These are phyloP conservation scores for Pharnaceum exiguum DNA, from an alignment of 148 eudicot genomes.

Conservation along the genomic window DNA sequence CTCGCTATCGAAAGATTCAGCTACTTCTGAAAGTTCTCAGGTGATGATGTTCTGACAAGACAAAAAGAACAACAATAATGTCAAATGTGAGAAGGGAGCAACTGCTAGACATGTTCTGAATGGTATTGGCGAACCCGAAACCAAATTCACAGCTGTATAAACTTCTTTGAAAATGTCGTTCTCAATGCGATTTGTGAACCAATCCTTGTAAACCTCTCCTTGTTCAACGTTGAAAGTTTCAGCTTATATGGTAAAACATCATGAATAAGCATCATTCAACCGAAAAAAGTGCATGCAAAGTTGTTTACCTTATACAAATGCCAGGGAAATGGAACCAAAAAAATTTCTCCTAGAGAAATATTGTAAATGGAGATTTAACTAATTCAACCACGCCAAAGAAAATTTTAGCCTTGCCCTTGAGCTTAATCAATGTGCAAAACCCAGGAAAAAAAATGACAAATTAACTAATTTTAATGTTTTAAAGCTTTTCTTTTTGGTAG, in stretches of 20 bases:
- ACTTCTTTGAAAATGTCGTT: neutral
- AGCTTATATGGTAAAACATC: too few relatives aligned
- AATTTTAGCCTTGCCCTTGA: neutral
- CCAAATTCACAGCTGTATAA: slow-evolving; percentile 13
- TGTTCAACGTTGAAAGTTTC: too few relatives aligned
- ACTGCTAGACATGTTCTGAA: slow-evolving; percentile 17
- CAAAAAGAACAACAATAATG: neutral
- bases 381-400: neutral
- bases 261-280: too few relatives aligned
- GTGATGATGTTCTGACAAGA: neutral
- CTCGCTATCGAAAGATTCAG: neutral
- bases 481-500: neutral
- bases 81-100: neutral
- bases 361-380: neutral
- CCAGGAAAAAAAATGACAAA: neutral
- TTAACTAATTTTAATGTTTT: too few relatives aligned
- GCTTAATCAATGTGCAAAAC: neutral
- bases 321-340: neutral
- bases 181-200: neutral
- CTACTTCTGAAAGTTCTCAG: too few relatives aligned
- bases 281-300: too few relatives aligned
- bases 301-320: too few relatives aligned
- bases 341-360: neutral
- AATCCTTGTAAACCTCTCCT: neutral
- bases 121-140: neutral